Base-by-base conservation (phyloP, 2,329 filamentous ascomycete species). In the Botryotinia convoluta region DNA sequence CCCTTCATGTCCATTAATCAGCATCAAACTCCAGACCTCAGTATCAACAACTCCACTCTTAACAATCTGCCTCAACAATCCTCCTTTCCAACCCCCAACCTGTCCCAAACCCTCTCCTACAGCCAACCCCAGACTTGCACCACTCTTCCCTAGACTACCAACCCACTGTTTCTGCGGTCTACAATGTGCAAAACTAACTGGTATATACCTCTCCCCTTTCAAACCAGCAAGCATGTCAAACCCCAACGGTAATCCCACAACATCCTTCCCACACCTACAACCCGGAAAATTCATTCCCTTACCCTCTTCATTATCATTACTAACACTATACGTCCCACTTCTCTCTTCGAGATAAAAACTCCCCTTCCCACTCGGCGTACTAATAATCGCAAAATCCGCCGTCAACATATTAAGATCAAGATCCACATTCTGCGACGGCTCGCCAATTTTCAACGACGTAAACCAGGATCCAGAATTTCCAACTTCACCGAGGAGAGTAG, bases 381-480 rank as follows among this genome's bases (percentile, higher is more conserved):
- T 75, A 22, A 76, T 60, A 4, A 78, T 54, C 59, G 65, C 74
- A 32, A 71, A 78, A 48, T 78, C 77, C 18, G 69, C 64, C 10
- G 76, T 77, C 61, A 78, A 51, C 76, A 78, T 76, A 57, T 77
- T 74, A 2, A 78, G 69, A 67, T 78, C 76, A 57, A 77, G 74
- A 69, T 77, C 73, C 2, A 78, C 63, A 8, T 74, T 69, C 51
- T 77, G 76, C 16, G 61, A 48, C 5, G 76, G 77, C 3, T 78
- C 75, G 32, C 77, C 77, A 8, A 78, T 72, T 26, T 72, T 69
- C 20, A 78, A 7, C 14, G 37, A 74, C 3, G 74, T 72, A 39
- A 74, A 77, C 77, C 77, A 78, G 42, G 76, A 75, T 14, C 74
- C 77, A 5, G 74, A 51, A 32, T 72, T 57, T 0, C 77, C 76